Base-by-base conservation (phyloP, 1,139 yeast species). In the Lizanozyma gosingica region DNA sequence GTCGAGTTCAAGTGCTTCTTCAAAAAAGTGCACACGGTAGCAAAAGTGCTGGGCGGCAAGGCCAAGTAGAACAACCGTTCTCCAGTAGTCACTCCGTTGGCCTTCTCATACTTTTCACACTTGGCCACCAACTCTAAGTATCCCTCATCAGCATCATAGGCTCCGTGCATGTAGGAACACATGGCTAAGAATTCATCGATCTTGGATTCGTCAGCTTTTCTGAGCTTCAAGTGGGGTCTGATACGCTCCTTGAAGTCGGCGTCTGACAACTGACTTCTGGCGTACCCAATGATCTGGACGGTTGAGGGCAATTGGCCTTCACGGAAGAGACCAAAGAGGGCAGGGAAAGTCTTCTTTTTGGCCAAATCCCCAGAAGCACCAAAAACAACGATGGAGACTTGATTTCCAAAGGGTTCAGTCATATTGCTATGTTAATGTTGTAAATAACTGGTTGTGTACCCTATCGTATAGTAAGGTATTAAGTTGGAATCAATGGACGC, bases 321-420 rank as follows among this genome's bases (percentile, higher is more conserved):
- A 52, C 94, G 76, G 63, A 52, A 69, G 41, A 76, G 67, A 4
- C 92, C 94, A 55, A 82, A 83, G 35, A 83, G 65, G 2, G 90
- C 88, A 8, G 90, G 90, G 63, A 79, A 81, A 3, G 97, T 92
- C 71, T 92, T 92, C 80, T 92, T 92, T 67, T 88, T 88, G 41
- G 98, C 97, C 50, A 92, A 72, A 60, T 92, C 97, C 39, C 98
- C 98, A 35, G 95, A 85, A 40, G 98, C 98, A 39, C 98, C 97
- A 53, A 90, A 84, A 29, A 92, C 95, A 35, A 83, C 86, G 55
- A 92, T 75, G 39, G 81, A 71, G 29, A 84, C 80, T 62, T 83
- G 67, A 52, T 80, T 75, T 48, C 76, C 78, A 57, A 80, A 80
- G 11, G 56, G 41, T 36, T 47, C 49, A 16, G 53, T 43, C 29